Evolutionary conservation across 148 eudicot species (phyloP).

Genomic region (Arbutus unedo): DNA sequence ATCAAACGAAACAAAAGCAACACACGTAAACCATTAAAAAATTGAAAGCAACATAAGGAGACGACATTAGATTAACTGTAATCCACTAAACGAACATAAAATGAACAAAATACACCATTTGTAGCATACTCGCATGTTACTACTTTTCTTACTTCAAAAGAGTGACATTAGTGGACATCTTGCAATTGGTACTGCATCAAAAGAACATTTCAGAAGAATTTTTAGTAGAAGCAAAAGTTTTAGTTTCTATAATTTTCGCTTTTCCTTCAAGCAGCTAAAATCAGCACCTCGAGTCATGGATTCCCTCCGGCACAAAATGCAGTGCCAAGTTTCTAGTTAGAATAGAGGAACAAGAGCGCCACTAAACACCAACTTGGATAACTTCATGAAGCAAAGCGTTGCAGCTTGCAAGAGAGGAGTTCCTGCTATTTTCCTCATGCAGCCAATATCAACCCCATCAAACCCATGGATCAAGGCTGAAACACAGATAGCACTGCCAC

Average conservation of each 20-base stretch:
- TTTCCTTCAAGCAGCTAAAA: background rate
- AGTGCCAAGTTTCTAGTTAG: background rate
- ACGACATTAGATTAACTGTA: background rate
- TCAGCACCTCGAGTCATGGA: background rate
- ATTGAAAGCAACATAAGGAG: background rate
- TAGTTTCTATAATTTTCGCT: background rate
- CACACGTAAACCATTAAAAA: background rate
- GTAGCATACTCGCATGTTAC: background rate
- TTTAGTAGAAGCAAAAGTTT: background rate
- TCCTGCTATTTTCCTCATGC: background rate
- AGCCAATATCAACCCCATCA: background rate
- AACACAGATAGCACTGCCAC: background rate
- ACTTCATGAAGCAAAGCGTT: background rate
- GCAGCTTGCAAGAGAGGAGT: background rate
- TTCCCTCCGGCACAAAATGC: background rate
- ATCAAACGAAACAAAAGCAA: background rate
- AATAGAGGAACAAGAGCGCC: background rate
- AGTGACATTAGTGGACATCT: background rate
- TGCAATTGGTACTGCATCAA: background rate
- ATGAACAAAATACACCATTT: background rate
- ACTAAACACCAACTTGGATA: background rate
- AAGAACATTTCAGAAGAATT: background rate
- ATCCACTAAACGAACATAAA: constrained; percentile 4
- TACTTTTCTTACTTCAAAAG: background rate
- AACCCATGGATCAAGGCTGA: background rate